A percentile compares a stretch with the other conserved stretches of the same genome.
phyloP scores from a whole-genome alignment of 257 asterid species.

The Fraxinus americana region DNA sequence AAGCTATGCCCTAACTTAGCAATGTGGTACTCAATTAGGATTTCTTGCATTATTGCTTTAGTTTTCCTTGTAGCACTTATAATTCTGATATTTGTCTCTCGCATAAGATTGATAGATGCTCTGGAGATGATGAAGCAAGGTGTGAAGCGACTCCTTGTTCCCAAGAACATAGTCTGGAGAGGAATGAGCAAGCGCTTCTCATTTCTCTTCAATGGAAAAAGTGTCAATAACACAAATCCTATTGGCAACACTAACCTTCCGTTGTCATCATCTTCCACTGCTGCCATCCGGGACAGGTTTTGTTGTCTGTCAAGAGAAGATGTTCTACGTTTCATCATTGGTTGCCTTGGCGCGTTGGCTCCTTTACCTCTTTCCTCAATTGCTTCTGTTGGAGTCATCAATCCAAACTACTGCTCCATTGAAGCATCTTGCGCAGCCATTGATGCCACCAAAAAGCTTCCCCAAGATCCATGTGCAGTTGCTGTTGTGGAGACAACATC shows the following conservation, averaged over 20 bases:
- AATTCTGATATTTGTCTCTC: slow-evolving; percentile 1
- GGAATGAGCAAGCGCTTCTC: slow-evolving; percentile 97
- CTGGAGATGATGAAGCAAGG: slow-evolving; percentile 99
- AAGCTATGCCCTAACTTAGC: too few relatives aligned
- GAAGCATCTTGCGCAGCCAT: slow-evolving; percentile 72
- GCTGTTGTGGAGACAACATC: slow-evolving; percentile 76
- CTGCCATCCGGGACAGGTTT: slow-evolving; percentile 57
- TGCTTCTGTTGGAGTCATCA: slow-evolving; percentile 67
- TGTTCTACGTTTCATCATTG: slow-evolving; percentile 84
- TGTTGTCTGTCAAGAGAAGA: slow-evolving; percentile 96
- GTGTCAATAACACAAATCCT: slow-evolving; percentile 35
- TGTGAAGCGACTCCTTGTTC: slow-evolving; percentile 86
- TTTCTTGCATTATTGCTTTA: too few relatives aligned
- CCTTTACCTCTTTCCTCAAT: slow-evolving; percentile 89
- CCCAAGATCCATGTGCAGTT: slow-evolving; percentile 75
- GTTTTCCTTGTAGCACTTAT: too few relatives aligned
- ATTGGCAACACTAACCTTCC: slow-evolving; percentile 42
- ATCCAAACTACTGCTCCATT: slow-evolving; percentile 60
- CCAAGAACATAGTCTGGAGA: slow-evolving; percentile 79
- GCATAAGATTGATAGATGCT: slow-evolving; percentile 86
- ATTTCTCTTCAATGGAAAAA: slow-evolving; percentile 71
- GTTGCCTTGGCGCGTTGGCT: slow-evolving; percentile 98
- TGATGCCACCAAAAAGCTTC: slow-evolving; percentile 56
- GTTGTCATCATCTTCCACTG: slow-evolving; percentile 52
- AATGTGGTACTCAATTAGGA: too few relatives aligned